These are phyloP conservation scores for Ceratocystis lukuohia DNA, from an alignment of 2,329 filamentous ascomycete genomes.

Conservation along the genomic window DNA sequence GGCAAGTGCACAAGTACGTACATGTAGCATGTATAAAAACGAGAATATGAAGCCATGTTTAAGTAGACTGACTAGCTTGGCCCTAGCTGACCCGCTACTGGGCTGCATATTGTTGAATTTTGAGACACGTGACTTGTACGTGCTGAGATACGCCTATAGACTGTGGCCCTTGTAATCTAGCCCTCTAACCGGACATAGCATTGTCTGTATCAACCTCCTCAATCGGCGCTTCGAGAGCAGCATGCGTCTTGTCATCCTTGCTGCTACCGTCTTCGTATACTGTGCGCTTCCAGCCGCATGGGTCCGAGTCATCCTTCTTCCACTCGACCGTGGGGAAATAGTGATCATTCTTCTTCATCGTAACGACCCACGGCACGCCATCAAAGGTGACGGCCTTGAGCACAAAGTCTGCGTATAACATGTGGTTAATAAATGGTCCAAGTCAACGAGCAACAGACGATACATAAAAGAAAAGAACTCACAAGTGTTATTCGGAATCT, in stretches of 20 bases:
- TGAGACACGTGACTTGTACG: too few relatives aligned
- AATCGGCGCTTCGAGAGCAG: background rate
- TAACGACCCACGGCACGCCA: constrained; percentile 97
- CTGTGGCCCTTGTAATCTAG: background rate
- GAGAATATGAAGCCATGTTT: too few relatives aligned
- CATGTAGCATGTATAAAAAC: too few relatives aligned
- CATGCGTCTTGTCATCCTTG: constrained; percentile 5
- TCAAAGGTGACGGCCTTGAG: constrained; percentile 97
- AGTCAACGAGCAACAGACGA: background rate
- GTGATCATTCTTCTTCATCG: constrained; percentile 99
- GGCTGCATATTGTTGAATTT: too few relatives aligned
- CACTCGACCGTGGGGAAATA: constrained; percentile 67
- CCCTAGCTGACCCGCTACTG: too few relatives aligned
- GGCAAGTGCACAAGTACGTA: too few relatives aligned
- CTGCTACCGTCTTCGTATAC: constrained; percentile 27
- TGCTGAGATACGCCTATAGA: too few relatives aligned
- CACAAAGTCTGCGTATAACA: constrained; percentile 56
- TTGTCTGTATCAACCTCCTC: constrained; percentile 9
- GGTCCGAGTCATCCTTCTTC: constrained; percentile 47
- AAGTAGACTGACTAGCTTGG: too few relatives aligned
- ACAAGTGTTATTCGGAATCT: constrained; percentile 92
- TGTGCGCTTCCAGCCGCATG: constrained; percentile 49
- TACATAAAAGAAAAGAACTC: constrained; percentile 24
- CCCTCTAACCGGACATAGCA: constrained; percentile 6
- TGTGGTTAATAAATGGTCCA: too few relatives aligned